These are phyloP conservation scores for Fusarium marasasianum DNA, from an alignment of 2,329 filamentous ascomycete genomes.

Conservation along the genomic window DNA sequence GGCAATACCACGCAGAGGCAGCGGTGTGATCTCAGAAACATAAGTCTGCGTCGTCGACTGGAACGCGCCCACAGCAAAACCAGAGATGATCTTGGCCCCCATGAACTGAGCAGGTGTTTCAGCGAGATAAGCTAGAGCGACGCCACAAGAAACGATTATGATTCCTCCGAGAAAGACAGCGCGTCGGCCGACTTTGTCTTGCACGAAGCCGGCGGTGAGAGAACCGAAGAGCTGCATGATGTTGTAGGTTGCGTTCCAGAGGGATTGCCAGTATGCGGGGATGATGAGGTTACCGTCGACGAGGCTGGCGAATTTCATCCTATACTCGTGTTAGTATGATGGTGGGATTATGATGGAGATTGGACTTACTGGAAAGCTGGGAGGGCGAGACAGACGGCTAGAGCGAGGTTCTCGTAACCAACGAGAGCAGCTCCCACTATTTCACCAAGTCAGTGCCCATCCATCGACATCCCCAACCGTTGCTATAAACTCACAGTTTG, in stretches of 20 bases:
- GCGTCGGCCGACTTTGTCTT: not conserved
- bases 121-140: not conserved
- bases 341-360: no score
- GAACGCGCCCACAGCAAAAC: constrained; percentile 9
- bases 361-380: not conserved
- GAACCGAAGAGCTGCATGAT: constrained; percentile 14
- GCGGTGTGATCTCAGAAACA: not conserved
- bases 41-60: constrained; percentile 17
- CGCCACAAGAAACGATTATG: not conserved
- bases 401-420: constrained; percentile 4
- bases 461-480: rapidly evolving
- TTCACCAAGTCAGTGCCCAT: not conserved
- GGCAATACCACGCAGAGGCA: not conserved
- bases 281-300: constrained; percentile 5
- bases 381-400: not conserved
- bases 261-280: constrained; percentile 10
- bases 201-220: not conserved
- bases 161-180: not conserved
- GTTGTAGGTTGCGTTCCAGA: constrained; percentile 9
- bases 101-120: constrained; percentile 16
- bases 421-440: constrained; percentile 2
- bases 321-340: not conserved
- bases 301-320: constrained; percentile 9
- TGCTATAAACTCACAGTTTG: not conserved
- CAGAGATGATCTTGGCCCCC: constrained; percentile 15